A percentile compares a stretch with the other conserved stretches of the same genome.
These are phyloP conservation scores for Trichosanthes cucumerina DNA, from an alignment of 306 rosid species.

Conservation along the genomic window DNA sequence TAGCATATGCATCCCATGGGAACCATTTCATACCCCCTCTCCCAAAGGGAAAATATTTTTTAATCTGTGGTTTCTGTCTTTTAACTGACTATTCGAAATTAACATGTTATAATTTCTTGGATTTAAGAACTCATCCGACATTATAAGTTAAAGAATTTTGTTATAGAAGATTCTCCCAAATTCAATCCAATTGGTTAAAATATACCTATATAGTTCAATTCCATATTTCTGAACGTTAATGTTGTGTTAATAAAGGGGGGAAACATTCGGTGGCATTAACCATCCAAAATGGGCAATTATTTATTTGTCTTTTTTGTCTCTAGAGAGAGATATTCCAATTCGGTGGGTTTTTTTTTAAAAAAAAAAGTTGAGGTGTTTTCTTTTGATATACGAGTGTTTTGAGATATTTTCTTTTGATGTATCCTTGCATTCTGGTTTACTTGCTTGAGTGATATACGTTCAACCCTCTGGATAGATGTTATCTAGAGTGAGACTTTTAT, in stretches of 20 bases:
- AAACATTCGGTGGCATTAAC: neutral
- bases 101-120: neutral
- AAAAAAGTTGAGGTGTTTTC: neutral
- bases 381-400: neutral
- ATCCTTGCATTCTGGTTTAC: neutral
- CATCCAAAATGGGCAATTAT: neutral
- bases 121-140: neutral
- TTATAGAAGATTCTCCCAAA: neutral
- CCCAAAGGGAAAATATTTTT: neutral
- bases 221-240: neutral
- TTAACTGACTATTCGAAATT: neutral
- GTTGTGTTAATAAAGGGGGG: neutral
- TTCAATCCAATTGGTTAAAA: neutral
- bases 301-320: neutral
- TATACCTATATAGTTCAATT: neutral
- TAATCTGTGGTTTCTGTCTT: neutral
- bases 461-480: neutral
- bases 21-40: neutral
- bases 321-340: too few species aligned
- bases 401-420: neutral
- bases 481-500: neutral
- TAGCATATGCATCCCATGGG: conserved; percentile 8
- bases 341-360: too few species aligned
- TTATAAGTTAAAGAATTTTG: neutral
- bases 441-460: neutral